A percentile compares a stretch with the other conserved stretches of the same genome.
Conservation (phyloP, 305 asterid species). For the Fraxinus platypoda region DNA sequence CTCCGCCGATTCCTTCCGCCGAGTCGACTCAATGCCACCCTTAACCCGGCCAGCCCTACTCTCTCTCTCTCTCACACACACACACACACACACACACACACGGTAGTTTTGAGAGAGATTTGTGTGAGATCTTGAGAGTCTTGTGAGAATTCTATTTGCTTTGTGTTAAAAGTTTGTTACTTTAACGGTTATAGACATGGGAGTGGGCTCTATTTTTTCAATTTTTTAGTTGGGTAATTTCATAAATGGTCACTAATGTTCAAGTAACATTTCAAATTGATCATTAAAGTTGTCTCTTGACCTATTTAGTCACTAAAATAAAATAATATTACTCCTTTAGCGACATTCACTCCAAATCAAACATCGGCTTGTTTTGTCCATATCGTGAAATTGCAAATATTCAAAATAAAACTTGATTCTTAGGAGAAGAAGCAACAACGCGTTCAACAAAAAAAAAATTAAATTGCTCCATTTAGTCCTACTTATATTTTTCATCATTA, state of each 20-base stretch:
- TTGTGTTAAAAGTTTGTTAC: not conserved
- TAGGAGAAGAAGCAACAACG: not conserved
- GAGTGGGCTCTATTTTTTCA: not conserved
- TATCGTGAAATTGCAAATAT: not conserved
- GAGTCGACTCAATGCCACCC: conserved; percentile 53
- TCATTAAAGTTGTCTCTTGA: not conserved
- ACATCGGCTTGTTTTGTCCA: not conserved
- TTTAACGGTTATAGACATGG: not conserved
- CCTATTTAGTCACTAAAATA: not conserved
- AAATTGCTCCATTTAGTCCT: not conserved
- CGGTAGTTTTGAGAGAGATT: not conserved
- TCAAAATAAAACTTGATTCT: not conserved
- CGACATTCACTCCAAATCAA: not conserved
- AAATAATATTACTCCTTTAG: not conserved
- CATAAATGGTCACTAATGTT: not conserved
- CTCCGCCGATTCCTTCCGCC: conserved; percentile 62
- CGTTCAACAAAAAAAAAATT: not conserved
- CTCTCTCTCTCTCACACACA: not conserved
- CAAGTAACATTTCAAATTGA: not conserved
- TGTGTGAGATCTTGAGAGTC: not conserved
- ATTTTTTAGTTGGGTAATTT: not conserved
- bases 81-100: not conserved
- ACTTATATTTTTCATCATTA: not conserved
- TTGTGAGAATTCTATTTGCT: conserved; percentile 2
- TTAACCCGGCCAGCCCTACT: conserved; percentile 21